phyloP scores from a whole-genome alignment of 768 basidiomycete species.

The Clitopilus passeckerianus region DNA sequence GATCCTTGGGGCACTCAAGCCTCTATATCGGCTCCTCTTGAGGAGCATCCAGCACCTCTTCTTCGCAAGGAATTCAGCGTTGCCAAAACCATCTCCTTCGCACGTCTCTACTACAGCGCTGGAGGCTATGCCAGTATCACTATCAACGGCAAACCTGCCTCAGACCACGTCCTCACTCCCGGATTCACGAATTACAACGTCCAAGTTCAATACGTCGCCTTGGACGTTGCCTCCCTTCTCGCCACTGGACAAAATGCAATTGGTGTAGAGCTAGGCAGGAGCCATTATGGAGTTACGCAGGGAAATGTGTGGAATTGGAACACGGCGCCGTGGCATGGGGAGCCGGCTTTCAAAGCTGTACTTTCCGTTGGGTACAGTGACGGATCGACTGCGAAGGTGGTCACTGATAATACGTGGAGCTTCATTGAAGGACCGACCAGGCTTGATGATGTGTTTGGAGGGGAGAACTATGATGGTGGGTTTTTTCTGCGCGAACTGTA shows the following conservation, averaged over 20 bases:
- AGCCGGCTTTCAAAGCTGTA: conserved; percentile 18
- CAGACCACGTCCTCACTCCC: conserved; percentile 20
- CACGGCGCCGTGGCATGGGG: conserved; percentile 23
- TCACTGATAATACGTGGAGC: conserved; percentile 17
- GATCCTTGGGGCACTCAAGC: conserved; percentile 18
- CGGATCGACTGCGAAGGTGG: conserved; percentile 14
- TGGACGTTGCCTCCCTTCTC: conserved; percentile 18
- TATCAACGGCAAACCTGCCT: conserved; percentile 20
- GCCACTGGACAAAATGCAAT: conserved; percentile 14
- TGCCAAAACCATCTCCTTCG: conserved; percentile 14
- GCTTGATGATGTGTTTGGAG: conserved; percentile 23
- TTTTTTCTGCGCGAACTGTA: neutral
- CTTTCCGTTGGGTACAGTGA: conserved; percentile 21
- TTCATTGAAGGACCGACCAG: conserved; percentile 21
- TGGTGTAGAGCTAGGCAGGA: conserved; percentile 19
- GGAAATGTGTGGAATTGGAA: conserved; percentile 26
- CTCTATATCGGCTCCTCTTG: conserved; percentile 15
- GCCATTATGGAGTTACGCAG: conserved; percentile 23
- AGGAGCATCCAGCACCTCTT: conserved; percentile 23
- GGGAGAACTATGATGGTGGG: conserved; percentile 24
- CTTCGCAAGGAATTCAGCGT: conserved; percentile 17
- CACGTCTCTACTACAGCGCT: conserved; percentile 21
- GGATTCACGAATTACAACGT: conserved; percentile 26
- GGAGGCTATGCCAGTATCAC: conserved; percentile 23
- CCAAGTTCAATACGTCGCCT: conserved; percentile 18